These are phyloP conservation scores for Tolypocladium ophioglossoides DNA, from an alignment of 2,329 filamentous ascomycete species.

Conservation along the genomic window DNA sequence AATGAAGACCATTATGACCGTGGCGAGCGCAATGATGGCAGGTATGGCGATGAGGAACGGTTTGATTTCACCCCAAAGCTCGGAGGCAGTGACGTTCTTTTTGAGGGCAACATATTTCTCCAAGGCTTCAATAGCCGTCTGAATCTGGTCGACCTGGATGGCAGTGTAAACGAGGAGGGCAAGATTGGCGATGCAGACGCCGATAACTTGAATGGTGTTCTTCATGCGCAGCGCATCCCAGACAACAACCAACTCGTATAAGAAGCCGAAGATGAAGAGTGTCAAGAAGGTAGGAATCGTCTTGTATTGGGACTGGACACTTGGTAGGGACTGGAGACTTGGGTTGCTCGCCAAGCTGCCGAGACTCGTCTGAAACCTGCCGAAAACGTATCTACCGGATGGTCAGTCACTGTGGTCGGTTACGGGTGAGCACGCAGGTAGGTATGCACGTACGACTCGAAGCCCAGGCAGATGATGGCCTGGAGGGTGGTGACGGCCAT, in stretches of 20 bases:
- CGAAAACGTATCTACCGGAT: conserved; percentile 69
- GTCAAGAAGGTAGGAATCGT: conserved; percentile 93
- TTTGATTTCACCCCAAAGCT: conserved; percentile 59
- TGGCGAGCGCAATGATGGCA: conserved; percentile 67
- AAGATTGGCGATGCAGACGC: conserved; percentile 83
- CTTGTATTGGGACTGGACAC: conserved; percentile 42
- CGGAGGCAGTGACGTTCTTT: conserved; percentile 11
- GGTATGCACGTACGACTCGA: conserved; percentile 64
- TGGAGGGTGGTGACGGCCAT: conserved; percentile 64
- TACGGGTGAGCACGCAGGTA: not conserved
- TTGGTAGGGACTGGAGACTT: too few species aligned
- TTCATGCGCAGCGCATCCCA: conserved; percentile 91
- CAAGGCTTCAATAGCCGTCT: conserved; percentile 56
- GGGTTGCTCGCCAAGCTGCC: conserved; percentile 24
- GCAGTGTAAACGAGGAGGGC: conserved; percentile 87
- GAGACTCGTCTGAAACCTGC: conserved; percentile 63
- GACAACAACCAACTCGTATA: conserved; percentile 82
- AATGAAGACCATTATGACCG: conserved; percentile 60
- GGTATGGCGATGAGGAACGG: conserved; percentile 81
- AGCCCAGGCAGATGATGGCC: conserved; percentile 66
- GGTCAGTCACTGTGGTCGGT: conserved; percentile 8
- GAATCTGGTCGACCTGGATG: conserved; percentile 86
- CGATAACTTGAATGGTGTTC: conserved; percentile 98
- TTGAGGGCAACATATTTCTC: conserved; percentile 32
- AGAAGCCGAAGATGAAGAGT: conserved; percentile 92